A percentile compares a stretch with the other conserved stretches of the same genome.
These are phyloP conservation scores for Trametes sp. DNA, from an alignment of 1,284 basidiomycete genomes.

Conservation along the genomic window DNA sequence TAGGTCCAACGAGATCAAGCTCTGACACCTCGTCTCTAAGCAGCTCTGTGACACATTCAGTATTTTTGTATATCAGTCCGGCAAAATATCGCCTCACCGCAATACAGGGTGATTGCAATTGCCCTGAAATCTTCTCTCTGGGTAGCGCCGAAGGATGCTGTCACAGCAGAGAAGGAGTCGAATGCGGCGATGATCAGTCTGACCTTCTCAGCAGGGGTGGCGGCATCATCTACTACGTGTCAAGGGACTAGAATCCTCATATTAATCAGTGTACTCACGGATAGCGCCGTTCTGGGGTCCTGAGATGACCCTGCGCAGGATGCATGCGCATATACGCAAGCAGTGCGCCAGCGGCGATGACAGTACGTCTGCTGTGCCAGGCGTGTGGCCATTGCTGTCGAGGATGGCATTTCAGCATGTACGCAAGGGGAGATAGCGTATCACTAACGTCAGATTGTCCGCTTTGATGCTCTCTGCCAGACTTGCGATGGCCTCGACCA, in stretches of 20 bases:
- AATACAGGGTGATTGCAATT: constrained; percentile 83
- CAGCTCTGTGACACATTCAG: constrained; percentile 58
- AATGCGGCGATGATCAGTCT: constrained; percentile 76
- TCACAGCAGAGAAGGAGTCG: constrained; percentile 70
- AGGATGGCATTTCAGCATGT: background rate
- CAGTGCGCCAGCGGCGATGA: constrained; percentile 67
- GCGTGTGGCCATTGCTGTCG: constrained; percentile 46
- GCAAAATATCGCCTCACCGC: constrained; percentile 53
- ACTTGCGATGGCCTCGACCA: constrained; percentile 76
- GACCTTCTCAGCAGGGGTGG: constrained; percentile 58
- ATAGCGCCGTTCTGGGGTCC: constrained; percentile 60
- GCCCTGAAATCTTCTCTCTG: constrained; percentile 80
- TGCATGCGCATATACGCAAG: constrained; percentile 81
- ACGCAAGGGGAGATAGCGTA: background rate
- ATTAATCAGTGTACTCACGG: constrained; percentile 54
- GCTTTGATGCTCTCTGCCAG: constrained; percentile 64
- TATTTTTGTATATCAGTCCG: background rate
- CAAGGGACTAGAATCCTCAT: background rate
- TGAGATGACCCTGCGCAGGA: constrained; percentile 76
- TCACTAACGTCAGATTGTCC: constrained; percentile 14
- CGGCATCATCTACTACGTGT: constrained; percentile 33
- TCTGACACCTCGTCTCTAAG: constrained; percentile 85
- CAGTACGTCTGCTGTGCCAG: constrained; percentile 52
- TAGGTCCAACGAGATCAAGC: constrained; percentile 81
- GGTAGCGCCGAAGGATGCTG: constrained; percentile 61